Percentiles rank a stretch among this genome's conserved stretches.
Conservation (phyloP, 768 basidiomycete genomes). For the Suillus subalutaceus region DNA sequence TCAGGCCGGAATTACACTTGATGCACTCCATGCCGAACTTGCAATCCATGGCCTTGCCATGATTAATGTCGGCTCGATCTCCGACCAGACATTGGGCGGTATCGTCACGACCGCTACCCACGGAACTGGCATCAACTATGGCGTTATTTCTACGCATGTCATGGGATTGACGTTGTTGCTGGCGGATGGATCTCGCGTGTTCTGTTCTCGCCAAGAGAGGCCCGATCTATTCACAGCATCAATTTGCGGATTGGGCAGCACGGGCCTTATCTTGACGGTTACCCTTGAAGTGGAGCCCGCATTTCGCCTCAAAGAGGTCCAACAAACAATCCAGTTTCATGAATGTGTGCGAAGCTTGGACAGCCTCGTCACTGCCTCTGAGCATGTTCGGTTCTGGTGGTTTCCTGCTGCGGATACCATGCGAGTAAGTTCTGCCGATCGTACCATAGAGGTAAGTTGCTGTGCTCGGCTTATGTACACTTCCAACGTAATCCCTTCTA, state of each 20-base stretch:
- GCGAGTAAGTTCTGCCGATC: conserved; percentile 71
- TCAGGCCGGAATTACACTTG: conserved; percentile 79
- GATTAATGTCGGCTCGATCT: conserved; percentile 93
- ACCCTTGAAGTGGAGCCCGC: conserved; percentile 79
- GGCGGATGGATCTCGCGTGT: conserved; percentile 71
- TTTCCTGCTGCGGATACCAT: conserved; percentile 78
- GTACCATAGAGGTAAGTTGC: conserved; percentile 72
- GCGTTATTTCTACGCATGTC: conserved; percentile 83
- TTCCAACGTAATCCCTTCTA: conserved; percentile 30
- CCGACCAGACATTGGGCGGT: conserved; percentile 93
- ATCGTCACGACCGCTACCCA: conserved; percentile 94
- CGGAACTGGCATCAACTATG: conserved; percentile 81
- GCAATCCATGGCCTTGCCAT: conserved; percentile 74
- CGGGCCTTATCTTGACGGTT: conserved; percentile 83
- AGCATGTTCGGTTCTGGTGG: conserved; percentile 97
- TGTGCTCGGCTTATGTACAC: conserved; percentile 16
- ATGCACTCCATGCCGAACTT: conserved; percentile 71
- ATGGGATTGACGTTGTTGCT: conserved; percentile 74
- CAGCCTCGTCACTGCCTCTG: conserved; percentile 57
- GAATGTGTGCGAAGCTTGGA: conserved; percentile 63
- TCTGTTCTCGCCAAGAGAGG: conserved; percentile 64
- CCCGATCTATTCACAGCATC: conserved; percentile 86
- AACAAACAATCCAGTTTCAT: conserved; percentile 63
- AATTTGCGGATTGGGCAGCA: conserved; percentile 87
- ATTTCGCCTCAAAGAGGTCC: conserved; percentile 78